Percentiles rank a stretch among this genome's conserved stretches.
phyloP scores from a whole-genome alignment of 176 grass and related monocot genomes.

The Aegilops bicornis region DNA sequence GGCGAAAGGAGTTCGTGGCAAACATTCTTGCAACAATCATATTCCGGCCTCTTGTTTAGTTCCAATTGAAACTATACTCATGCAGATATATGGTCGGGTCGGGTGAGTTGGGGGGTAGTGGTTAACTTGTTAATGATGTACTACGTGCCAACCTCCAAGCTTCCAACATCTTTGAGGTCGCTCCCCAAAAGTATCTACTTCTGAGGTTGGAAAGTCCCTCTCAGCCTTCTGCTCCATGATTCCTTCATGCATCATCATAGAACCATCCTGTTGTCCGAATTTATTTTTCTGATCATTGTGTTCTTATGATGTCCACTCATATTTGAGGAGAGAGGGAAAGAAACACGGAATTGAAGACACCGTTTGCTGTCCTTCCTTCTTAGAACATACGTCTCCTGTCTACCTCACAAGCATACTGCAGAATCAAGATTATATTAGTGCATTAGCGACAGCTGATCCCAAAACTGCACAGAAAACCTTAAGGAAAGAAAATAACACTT shows the following conservation, averaged over 20 bases:
- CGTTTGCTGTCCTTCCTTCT: background rate
- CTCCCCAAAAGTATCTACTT: conserved; percentile 5
- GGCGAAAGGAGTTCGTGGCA: background rate
- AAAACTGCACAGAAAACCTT: background rate
- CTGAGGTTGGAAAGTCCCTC: conserved; percentile 73
- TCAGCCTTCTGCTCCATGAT: conserved; percentile 52
- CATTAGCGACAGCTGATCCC: background rate
- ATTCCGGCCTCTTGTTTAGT: background rate
- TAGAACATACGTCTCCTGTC: background rate
- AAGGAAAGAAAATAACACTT: background rate
- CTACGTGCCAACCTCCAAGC: conserved; percentile 25
- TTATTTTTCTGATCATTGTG: background rate
- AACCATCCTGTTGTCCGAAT: conserved; percentile 7
- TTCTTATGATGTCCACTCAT: background rate
- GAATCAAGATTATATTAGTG: background rate
- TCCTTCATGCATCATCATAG: conserved; percentile 28
- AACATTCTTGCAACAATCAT: background rate
- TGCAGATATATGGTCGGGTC: conserved; percentile 9
- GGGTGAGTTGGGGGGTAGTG: conserved; percentile 46
- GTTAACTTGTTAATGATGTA: conserved; percentile 28
- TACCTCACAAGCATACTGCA: background rate
- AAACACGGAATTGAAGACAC: background rate
- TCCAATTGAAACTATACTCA: background rate
- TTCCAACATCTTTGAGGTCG: conserved; percentile 15
- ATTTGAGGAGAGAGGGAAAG: conserved; percentile 3